Evolutionary conservation across 768 basidiomycete genomes (phyloP), one percentile per base, ranked within the genome.

Genomic region (Lentinula sp.): DNA sequence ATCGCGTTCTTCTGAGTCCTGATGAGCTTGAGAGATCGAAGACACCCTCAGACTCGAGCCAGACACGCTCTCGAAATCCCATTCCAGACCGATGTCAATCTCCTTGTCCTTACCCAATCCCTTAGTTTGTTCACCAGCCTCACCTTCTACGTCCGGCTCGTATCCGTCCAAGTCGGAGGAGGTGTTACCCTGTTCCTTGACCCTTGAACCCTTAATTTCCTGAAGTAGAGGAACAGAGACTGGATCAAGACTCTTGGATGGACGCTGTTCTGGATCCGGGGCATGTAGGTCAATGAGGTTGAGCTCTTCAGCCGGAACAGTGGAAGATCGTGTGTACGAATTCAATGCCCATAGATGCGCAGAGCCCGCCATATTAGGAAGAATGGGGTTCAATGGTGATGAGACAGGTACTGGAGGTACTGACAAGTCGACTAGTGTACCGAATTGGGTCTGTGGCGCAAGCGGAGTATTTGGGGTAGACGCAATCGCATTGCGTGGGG

Each of bases 281-380:
- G 41, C 42, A 41, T 56, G 55, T 6, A 59, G 48, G n/a, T 59
- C 57, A 59, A 59, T 59, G 33, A 59, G 37, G 32, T 59, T 59
- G 15, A 59, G 32, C 2, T 59, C 57, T 18, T 45, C 56, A 43
- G 13, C 36, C 0, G 35, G 39, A 10, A 41, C 9, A 54, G 35
- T 23, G 33, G 55, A 42, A 33, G 50, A 4, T 16, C 35, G 45
- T 10, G 28, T 9, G n/a, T 46, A 32, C 32, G 23, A 10, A 48
- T 45, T 10, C 0, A 54, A 39, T 8, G 16, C 13, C 53, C 35
- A 39, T n/a, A 41, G 5, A 18, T 54, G 53, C 12, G 36, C 18
- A 10, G 53, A 54, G 3, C 18, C 20, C 35, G 6, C 7, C 53
- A 37, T 54, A 41, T 2, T 5, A 6, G n/a, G 53, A 41, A 37